These are phyloP conservation scores for Venturia oleaginea DNA, from an alignment of 2,329 filamentous ascomycete species.

Conservation along the genomic window DNA sequence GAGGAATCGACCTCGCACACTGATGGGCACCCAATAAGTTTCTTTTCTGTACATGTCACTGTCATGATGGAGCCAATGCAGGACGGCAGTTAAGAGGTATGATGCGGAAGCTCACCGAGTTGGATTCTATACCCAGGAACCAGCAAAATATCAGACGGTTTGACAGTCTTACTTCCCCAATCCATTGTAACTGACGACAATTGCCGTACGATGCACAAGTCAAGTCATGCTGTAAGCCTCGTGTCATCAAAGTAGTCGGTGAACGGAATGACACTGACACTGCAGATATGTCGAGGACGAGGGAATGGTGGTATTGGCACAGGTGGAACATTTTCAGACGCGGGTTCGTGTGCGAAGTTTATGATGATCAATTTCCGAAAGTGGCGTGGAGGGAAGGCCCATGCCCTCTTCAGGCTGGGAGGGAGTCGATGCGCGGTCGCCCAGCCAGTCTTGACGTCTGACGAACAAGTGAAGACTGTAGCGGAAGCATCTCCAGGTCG, in stretches of 20 bases:
- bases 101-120: background rate
- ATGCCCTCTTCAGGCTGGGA: background rate
- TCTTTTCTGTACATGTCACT: background rate
- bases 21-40: background rate
- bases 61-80: background rate
- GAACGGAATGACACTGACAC: background rate
- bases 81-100: background rate
- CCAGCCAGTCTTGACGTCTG: background rate
- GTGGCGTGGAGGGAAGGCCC: background rate
- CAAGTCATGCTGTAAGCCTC: background rate
- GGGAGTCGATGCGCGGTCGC: background rate
- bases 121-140: background rate
- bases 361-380: slow-evolving; percentile 2
- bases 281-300: background rate
- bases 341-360: background rate
- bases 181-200: background rate
- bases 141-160: background rate
- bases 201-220: background rate
- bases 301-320: background rate
- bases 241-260: background rate
- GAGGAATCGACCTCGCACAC: background rate
- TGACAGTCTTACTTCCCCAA: background rate
- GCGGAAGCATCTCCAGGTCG: no score
- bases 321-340: background rate
- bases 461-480: no score